Base-by-base conservation (phyloP, 2,329 filamentous ascomycete species). In the Fusarium robinianum region DNA sequence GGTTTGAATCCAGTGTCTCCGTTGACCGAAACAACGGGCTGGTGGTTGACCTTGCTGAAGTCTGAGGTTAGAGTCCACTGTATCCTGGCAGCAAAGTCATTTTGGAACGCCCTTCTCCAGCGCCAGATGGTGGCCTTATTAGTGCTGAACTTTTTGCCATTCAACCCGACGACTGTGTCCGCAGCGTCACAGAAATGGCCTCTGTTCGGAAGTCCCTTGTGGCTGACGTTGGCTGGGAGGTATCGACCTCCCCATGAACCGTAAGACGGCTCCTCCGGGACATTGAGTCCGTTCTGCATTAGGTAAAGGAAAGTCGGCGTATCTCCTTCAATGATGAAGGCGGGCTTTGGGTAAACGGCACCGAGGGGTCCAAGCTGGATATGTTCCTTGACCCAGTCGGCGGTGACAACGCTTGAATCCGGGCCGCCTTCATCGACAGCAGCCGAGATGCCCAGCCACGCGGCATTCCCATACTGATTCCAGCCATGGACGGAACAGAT, bases 401-500 rank as follows among this genome's bases (percentile, higher is more conserved):
- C 70, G 3, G 70, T 71, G 29, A 80, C 65, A 21, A 72, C 72
- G 9, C 65, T 64, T 17, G 64, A 63, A 40, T 81, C 74, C 0
- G 77, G 72, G 9, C 53, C 51, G 6, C 48, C 53, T 5, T 52
- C 32, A 9, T 54, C 51, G n/a, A 59, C 49, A 19, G 31, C 55
- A 38, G 76, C 72, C 8, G 61, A 76, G 24, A 83, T 83, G 2
- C 79, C 79, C 2, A 67, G 69, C 79, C 80, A 83, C 0, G 78
- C 65, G 0, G 79, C 78, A 29, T 72, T 55, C 2, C 67, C 68
- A 48, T 83, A 84, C 36, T 76, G 68, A 51, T 76, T 77, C 72
- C 74, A 82, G 8, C 71, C 77, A 52, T 83, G 79, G 1, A 81
- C 61, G 0, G 74, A 78, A 11, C 65, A 68, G 35, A 83, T 79